Evolutionary conservation across 202 grass and related monocot species (phyloP), one percentile per base, ranked within the genome.

Genomic region (Saccharum hybrid): DNA sequence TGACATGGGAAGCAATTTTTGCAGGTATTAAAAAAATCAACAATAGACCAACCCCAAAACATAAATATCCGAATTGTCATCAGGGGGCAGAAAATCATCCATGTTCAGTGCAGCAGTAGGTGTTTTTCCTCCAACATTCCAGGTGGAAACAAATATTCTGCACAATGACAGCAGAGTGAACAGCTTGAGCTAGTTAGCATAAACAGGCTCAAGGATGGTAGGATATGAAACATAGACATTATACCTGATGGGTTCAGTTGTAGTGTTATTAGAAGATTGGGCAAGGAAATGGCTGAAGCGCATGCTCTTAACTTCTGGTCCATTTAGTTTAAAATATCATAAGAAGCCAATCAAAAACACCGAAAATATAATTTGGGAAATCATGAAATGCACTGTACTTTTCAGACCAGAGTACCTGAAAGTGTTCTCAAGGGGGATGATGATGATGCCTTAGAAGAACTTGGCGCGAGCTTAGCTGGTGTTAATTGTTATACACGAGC

Each of bases 61-160:
- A 89, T 98, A 98, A 71, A 98, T 96, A 88, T 98, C 96, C 63
- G 91, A 98, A 88, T 92, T 76, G 73, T 98, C 96, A 72, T 96
- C 80, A 28, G 82, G 63, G 23, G 93, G 91, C 65, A 98, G 86
- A 88, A 96, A 98, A 49, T 98, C 93, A 69, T 89, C 90, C 31
- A 89, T 72, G 78, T 88, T 92, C 72, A 98, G 72, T 68, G 85
- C 93, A 88, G 87, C 71, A 81, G 87, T 87, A 65, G 96, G 96
- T 59, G 89, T 46, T 89, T 96, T 98, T 74, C 96, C 96, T 89
- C 89, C 96, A 79, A 96, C 96, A 46, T 98, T 98, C 96, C 96
- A 98, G 75, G 96, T 98, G 37, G 96, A 85, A 8, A 98, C 96
- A 78, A 98, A 94, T 87, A 98, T 81, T 85, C 96, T 98, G 83